Conservation (phyloP, 345 rosid species). For the Microcos paniculata region DNA sequence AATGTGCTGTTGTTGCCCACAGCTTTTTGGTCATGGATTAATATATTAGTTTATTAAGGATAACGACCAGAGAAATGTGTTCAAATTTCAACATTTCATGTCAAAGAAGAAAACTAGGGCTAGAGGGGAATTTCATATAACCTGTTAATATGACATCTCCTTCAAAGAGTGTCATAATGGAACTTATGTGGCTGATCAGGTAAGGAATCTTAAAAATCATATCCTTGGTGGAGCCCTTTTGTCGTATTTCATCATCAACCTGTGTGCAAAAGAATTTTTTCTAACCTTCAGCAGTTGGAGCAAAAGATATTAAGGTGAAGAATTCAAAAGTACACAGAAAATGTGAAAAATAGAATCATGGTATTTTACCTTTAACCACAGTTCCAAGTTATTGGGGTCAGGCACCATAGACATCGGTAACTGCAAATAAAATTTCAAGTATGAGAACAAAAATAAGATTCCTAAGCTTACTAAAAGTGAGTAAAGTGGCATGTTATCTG, state of each 20-base stretch:
- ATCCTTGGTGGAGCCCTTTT: slow-evolving; percentile 79
- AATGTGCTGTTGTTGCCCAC: background rate
- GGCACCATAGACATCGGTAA: slow-evolving; percentile 62
- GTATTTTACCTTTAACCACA: slow-evolving; percentile 74
- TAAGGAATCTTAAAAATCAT: slow-evolving; percentile 85
- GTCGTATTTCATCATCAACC: slow-evolving; percentile 82
- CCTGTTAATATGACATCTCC: slow-evolving; percentile 94
- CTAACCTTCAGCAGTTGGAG: background rate
- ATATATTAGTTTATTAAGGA: background rate
- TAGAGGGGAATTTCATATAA: slow-evolving; percentile 17
- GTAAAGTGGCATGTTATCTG: background rate
- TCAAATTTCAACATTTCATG: background rate
- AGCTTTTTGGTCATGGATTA: background rate
- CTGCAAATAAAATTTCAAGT: slow-evolving; percentile 31
- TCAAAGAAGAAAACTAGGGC: background rate
- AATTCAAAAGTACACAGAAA: background rate
- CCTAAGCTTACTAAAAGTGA: background rate
- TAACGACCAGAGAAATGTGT: background rate
- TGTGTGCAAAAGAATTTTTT: slow-evolving; percentile 24
- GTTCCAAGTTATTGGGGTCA: slow-evolving; percentile 79
- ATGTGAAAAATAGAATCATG: background rate
- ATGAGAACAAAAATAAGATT: background rate
- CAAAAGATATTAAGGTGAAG: background rate
- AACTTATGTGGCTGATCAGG: slow-evolving; percentile 87
- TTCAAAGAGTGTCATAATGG: slow-evolving; percentile 82